Conservation (phyloP, 176 grass and related monocot species). For the Triticum monococcum region DNA sequence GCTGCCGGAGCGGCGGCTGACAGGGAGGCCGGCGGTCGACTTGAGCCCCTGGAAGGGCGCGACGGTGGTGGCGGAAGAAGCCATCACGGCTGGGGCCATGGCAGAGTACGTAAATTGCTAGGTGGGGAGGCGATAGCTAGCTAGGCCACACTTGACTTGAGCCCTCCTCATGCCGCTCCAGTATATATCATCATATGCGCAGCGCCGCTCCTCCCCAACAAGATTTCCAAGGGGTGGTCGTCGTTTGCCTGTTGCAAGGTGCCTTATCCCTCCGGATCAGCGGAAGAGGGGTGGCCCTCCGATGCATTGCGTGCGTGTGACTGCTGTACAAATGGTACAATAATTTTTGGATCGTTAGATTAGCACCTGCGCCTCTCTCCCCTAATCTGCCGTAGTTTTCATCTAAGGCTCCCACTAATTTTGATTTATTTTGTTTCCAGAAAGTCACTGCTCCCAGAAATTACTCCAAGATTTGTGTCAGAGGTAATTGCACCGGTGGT, state of each 20-base stretch:
- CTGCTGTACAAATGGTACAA: no score
- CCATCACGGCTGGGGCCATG: neutral
- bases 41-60: neutral
- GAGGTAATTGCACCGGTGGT: no score
- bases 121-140: neutral
- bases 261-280: neutral
- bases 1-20: neutral
- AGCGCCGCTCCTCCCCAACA: neutral
- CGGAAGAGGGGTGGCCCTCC: neutral
- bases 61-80: neutral
- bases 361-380: no score
- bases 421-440: no score
- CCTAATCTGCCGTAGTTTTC: no score
- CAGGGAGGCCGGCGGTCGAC: neutral
- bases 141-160: neutral
- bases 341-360: no score
- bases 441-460: no score
- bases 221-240: neutral
- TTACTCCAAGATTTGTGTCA: no score
- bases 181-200: neutral
- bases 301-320: no score
- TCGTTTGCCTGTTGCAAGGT: neutral
- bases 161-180: neutral
- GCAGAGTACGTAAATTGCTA: neutral
- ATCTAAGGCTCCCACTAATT: no score